Base-by-base conservation (phyloP, 495 filamentous ascomycete genomes). In the Schizothecium vesticola region DNA sequence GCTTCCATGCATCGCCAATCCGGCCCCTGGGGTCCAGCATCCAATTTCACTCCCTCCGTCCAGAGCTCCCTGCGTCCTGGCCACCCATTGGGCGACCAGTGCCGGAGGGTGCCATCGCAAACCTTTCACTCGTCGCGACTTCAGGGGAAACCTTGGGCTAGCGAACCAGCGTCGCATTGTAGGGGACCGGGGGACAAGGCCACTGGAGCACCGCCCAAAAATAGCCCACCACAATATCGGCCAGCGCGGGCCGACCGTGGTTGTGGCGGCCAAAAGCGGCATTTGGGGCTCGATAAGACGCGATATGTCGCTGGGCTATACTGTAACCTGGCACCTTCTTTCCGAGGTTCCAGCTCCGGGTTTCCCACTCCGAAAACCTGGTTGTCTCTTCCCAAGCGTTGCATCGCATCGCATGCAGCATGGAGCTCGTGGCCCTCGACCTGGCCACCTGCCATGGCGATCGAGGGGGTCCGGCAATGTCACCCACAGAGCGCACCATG, bases 1-100 rank as follows among this genome's bases (percentile, higher is more conserved):
- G 60, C 31, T 61, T 31, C 60, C 28, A 31, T 31, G n/a, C 60
- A 61, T 61, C 60, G 31, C 60, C 60, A 61, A 61, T 61, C 60
- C 60, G 26, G 28, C 1, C 59, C 43, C 43, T n/a, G 23, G 28
- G 28, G 28, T 9, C 59, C 24, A 29, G 59, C 60, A 19, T 61
- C 60, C 60, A 61, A 61, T 61, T 61, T 61, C 60, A 33, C 60
- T 8, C 16, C 60, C 29, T 61, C 60, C 19, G 31, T 31, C 60
- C 60, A 61, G 60, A 31, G 28, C 21, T 61, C 22, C 60, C 60
- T 16, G 26, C 60, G 26, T 31, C 60, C 60, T 21, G 60, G 26
- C 31, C 22, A 13, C 22, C 26, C 60, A 61, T 61, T 61, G 60
- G 26, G 16, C 9, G 60, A 61, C n/a, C 19, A 21, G 28, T 26